These are phyloP conservation scores for Globisporangium viniferum DNA, from an alignment of 352 stramenopile species.

Conservation along the genomic window DNA sequence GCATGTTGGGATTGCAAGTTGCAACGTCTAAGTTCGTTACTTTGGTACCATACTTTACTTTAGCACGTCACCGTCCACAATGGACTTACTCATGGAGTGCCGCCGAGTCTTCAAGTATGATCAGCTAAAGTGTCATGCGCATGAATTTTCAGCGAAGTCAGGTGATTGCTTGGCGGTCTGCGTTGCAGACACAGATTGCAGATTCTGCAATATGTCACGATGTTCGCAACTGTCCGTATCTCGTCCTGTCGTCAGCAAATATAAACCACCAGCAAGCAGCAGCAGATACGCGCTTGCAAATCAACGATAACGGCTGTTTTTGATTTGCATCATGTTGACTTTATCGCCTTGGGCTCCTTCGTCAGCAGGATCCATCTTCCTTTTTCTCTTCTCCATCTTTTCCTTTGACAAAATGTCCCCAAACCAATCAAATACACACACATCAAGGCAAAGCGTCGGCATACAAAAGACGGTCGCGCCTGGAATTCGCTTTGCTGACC, in stretches of 20 bases:
- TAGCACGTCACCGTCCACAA: neutral
- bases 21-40: neutral
- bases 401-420: neutral
- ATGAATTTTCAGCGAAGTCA: neutral
- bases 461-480: neutral
- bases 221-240: constrained; percentile 7
- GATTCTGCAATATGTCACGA: neutral
- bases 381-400: neutral
- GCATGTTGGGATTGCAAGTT: neutral
- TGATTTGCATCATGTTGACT: neutral
- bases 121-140: neutral
- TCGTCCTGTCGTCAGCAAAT: neutral
- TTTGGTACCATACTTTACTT: neutral
- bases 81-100: too few relatives aligned
- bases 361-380: neutral
- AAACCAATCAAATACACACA: neutral
- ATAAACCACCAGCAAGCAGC: neutral
- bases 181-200: too few relatives aligned
- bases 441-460: constrained; percentile 1
- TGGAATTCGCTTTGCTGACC: neutral
- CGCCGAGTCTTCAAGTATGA: too few relatives aligned
- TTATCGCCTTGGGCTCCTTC: constrained; percentile 1
- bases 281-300: neutral
- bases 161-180: neutral
- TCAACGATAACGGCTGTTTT: neutral